Evolutionary conservation across 2,329 filamentous ascomycete genomes (phyloP).

Genomic region (Aspergillus novoparasiticus): DNA sequence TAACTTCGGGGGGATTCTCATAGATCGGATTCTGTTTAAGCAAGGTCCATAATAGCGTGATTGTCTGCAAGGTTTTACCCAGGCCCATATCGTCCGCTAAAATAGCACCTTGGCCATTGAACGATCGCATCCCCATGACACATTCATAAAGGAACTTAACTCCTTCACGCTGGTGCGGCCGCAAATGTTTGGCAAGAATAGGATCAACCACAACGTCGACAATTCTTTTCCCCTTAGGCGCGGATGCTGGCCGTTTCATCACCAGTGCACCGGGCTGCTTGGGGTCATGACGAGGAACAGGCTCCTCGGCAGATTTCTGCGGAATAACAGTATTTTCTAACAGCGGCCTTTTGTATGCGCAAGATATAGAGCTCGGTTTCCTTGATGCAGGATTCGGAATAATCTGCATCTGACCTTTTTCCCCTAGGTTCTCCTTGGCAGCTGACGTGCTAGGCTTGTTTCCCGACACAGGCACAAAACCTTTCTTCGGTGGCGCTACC

Average conservation of each 20-base stretch:
- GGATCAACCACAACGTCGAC: constrained; percentile 76
- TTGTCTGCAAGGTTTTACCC: constrained; percentile 74
- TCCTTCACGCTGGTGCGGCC: constrained; percentile 69
- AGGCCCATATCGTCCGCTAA: constrained; percentile 76
- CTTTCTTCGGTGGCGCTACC: constrained; percentile 21
- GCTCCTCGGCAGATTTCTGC: constrained; percentile 48
- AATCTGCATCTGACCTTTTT: constrained; percentile 15
- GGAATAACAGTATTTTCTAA: constrained; percentile 55
- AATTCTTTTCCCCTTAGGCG: constrained; percentile 63
- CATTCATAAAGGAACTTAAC: constrained; percentile 74
- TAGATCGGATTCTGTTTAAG: constrained; percentile 71
- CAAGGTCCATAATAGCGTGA: constrained; percentile 70
- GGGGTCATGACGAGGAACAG: constrained; percentile 68
- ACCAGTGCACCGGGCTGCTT: constrained; percentile 62
- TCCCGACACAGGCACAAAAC: constrained; percentile 18
- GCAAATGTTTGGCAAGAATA: constrained; percentile 62
- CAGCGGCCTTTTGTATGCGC: constrained; percentile 64
- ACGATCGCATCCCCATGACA: constrained; percentile 71
- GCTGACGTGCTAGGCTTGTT: constrained; percentile 12
- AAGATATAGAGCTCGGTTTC: constrained; percentile 45
- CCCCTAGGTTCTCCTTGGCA: constrained; percentile 14
- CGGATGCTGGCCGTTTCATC: constrained; percentile 63
- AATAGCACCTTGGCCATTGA: constrained; percentile 69
- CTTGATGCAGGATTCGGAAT: constrained; percentile 41
- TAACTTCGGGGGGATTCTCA: constrained; percentile 62